phyloP scores from a whole-genome alignment of 345 rosid genomes.

The Microthlaspi erraticum region DNA sequence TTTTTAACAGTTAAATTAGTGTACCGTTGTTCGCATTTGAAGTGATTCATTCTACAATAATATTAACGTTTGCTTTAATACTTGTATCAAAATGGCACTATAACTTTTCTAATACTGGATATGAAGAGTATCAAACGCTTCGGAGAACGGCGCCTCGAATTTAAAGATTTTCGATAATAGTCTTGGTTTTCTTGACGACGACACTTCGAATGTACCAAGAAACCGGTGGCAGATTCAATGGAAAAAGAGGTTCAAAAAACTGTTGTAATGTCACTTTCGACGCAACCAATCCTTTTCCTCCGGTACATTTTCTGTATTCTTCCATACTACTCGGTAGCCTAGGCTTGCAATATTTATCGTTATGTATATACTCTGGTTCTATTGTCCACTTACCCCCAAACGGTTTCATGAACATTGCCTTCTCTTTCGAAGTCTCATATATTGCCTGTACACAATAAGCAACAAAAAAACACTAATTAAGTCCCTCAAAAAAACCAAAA shows the following conservation, averaged over 20 bases:
- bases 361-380: constrained; percentile 65
- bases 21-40: too few species aligned
- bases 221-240: constrained; percentile 71
- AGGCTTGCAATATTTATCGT: constrained; percentile 60
- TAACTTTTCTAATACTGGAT: constrained; percentile 4
- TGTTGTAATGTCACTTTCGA: constrained; percentile 70
- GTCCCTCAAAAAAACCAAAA: background rate
- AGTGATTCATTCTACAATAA: too few species aligned
- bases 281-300: constrained; percentile 72
- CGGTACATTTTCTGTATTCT: constrained; percentile 61
- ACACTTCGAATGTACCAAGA: constrained; percentile 82
- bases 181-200: constrained; percentile 47
- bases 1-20: too few species aligned
- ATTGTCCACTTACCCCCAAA: constrained; percentile 77
- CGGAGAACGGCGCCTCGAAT: constrained; percentile 16
- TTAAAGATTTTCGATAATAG: constrained; percentile 4
- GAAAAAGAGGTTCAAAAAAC: constrained; percentile 60
- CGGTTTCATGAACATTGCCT: constrained; percentile 66
- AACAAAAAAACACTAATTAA: background rate
- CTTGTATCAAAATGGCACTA: background rate
- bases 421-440: constrained; percentile 55
- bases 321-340: constrained; percentile 60
- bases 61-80: background rate
- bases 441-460: constrained; percentile 57
- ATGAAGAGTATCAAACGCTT: constrained; percentile 8